These are phyloP conservation scores for Urtica urens DNA, from an alignment of 306 rosid species.

Conservation along the genomic window DNA sequence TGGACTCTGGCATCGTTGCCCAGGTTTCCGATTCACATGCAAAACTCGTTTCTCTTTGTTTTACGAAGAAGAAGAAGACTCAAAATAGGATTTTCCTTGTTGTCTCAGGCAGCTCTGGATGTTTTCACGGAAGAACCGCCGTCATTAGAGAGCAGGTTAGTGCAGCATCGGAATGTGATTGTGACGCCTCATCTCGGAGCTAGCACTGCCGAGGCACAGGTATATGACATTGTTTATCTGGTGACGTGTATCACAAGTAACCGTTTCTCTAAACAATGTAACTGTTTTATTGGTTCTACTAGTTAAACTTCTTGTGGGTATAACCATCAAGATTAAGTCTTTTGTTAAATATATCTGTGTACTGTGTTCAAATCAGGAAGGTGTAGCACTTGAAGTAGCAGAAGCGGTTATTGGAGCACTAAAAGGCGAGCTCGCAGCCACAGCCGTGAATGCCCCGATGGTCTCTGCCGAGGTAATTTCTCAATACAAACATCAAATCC, in stretches of 20 bases:
- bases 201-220: conserved; percentile 65
- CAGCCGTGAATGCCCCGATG: conserved; percentile 99
- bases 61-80: not conserved
- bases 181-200: conserved; percentile 75
- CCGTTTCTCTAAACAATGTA: too few species aligned
- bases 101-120: conserved; percentile 56
- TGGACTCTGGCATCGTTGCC: conserved; percentile 52
- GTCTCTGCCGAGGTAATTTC: conserved; percentile 75
- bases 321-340: too few species aligned
- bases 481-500: too few species aligned
- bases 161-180: conserved; percentile 40
- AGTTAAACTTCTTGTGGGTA: too few species aligned
- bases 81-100: not conserved
- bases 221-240: too few species aligned
- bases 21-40: conserved; percentile 26
- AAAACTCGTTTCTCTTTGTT: not conserved
- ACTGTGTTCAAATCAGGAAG: conserved; percentile 37
- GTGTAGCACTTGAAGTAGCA: conserved; percentile 97
- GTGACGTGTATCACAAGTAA: too few species aligned
- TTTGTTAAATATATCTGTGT: too few species aligned
- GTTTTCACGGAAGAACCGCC: conserved; percentile 67
- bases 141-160: conserved; percentile 33
- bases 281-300: too few species aligned
- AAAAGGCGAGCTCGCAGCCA: conserved; percentile 88
- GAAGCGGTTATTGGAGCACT: conserved; percentile 93